A percentile compares a stretch with the other conserved stretches of the same genome.
Evolutionary conservation across 768 basidiomycete genomes (phyloP).

Genomic region (Mycena olivaceomarginata): DNA sequence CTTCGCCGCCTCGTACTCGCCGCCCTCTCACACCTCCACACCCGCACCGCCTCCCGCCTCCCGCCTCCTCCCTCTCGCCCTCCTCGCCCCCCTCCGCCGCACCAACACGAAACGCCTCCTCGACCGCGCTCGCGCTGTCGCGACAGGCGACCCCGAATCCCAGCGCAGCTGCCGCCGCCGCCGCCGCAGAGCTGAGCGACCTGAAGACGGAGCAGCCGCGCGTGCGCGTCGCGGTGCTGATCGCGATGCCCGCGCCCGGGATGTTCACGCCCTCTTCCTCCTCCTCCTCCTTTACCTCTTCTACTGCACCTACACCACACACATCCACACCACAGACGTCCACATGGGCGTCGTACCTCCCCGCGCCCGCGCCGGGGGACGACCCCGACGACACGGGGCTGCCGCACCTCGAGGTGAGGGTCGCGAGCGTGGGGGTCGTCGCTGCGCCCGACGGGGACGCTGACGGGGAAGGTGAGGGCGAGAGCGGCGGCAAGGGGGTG

Average conservation of each 20-base stretch:
- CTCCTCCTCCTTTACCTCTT: too few species aligned
- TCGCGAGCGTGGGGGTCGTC: conserved; percentile 48
- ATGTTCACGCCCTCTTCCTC: conserved; percentile 2
- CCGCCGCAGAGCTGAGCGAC: not conserved
- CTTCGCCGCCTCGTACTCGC: conserved; percentile 48
- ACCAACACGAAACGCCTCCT: not conserved
- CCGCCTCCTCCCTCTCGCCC: not conserved
- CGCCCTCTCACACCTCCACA: conserved; percentile 34
- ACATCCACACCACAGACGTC: conserved; percentile 14
- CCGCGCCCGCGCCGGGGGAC: conserved; percentile 4
- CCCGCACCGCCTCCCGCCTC: too few species aligned
- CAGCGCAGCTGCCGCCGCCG: not conserved
- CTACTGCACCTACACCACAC: too few species aligned
- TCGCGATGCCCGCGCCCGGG: conserved; percentile 63
- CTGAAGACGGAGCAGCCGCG: conserved; percentile 43
- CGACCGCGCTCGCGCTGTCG: conserved; percentile 12
- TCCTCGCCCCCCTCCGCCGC: conserved; percentile 12
- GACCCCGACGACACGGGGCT: conserved; percentile 46
- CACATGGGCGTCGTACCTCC: not conserved
- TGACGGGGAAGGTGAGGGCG: not conserved
- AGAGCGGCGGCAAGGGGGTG: not conserved
- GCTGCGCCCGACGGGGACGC: not conserved
- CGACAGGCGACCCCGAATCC: not conserved
- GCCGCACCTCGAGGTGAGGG: conserved; percentile 58
- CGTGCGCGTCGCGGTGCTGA: conserved; percentile 63